Conservation (phyloP, 345 rosid species). For the Murraya koenigii region DNA sequence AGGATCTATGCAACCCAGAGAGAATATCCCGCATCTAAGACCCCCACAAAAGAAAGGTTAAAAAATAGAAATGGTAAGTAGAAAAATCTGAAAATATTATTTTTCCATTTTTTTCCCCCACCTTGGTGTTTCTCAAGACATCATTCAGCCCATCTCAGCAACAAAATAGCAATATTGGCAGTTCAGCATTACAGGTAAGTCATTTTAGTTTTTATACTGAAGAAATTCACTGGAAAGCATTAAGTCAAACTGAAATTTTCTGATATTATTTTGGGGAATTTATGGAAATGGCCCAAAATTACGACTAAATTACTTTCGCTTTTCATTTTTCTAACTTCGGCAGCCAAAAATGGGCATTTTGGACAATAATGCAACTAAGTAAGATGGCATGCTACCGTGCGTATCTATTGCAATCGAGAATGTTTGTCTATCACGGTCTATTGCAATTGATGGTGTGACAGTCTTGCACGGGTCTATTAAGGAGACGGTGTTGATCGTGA, state of each 20-base stretch:
- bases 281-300: no score
- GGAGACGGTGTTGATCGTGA: neutral
- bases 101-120: neutral
- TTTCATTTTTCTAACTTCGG: neutral
- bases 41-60: neutral
- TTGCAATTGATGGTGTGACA: neutral
- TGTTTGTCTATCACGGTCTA: neutral
- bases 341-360: neutral
- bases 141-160: neutral
- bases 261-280: neutral
- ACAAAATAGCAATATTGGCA: neutral
- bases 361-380: neutral
- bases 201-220: neutral
- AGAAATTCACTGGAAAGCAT: neutral
- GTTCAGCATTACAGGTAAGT: neutral
- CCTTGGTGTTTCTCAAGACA: neutral
- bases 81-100: neutral
- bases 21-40: neutral
- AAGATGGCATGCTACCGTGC: neutral
- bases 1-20: neutral
- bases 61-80: neutral
- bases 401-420: neutral
- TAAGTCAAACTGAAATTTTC: neutral
- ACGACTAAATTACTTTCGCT: no score
- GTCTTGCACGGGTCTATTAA: neutral